Evolutionary conservation across 495 filamentous ascomycete species (phyloP).

Genomic region (Daldinia childiae): DNA sequence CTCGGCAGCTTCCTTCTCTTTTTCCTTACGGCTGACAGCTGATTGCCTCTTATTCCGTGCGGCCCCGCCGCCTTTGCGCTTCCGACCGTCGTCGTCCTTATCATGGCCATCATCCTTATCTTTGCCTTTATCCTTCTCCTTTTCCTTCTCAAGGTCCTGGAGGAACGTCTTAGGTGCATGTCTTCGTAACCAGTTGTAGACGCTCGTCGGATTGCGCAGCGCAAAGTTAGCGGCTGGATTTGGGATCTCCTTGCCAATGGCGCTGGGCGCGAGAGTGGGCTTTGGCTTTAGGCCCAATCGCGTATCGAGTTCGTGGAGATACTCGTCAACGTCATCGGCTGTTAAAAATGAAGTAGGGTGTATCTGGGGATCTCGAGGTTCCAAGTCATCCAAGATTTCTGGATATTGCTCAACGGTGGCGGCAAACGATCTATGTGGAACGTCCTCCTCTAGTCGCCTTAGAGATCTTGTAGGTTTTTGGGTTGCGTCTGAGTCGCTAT

Average conservation of each 20-base stretch:
- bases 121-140: constrained; percentile 54
- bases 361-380: constrained; percentile 49
- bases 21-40: constrained; percentile 44
- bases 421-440: constrained; percentile 53
- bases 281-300: constrained; percentile 62
- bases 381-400: constrained; percentile 53
- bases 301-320: constrained; percentile 74
- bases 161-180: constrained; percentile 86
- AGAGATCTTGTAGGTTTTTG: constrained; percentile 51
- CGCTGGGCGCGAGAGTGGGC: constrained; percentile 56
- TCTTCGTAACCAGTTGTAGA: constrained; percentile 89
- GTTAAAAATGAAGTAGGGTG: constrained; percentile 69
- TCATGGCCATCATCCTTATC: constrained; percentile 45
- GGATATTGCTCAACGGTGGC: constrained; percentile 51
- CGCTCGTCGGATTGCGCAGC: constrained; percentile 80
- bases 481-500: constrained; percentile 40
- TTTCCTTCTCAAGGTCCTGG: constrained; percentile 79
- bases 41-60: constrained; percentile 44
- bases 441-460: constrained; percentile 50
- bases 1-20: constrained; percentile 49
- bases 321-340: constrained; percentile 82
- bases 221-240: constrained; percentile 60
- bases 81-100: constrained; percentile 49
- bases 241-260: constrained; percentile 57
- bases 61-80: constrained; percentile 45